A percentile compares a stretch with the other conserved stretches of the same genome.
These are phyloP conservation scores for Hypoxylon cercidicola DNA, from an alignment of 495 filamentous ascomycete genomes.

Conservation along the genomic window DNA sequence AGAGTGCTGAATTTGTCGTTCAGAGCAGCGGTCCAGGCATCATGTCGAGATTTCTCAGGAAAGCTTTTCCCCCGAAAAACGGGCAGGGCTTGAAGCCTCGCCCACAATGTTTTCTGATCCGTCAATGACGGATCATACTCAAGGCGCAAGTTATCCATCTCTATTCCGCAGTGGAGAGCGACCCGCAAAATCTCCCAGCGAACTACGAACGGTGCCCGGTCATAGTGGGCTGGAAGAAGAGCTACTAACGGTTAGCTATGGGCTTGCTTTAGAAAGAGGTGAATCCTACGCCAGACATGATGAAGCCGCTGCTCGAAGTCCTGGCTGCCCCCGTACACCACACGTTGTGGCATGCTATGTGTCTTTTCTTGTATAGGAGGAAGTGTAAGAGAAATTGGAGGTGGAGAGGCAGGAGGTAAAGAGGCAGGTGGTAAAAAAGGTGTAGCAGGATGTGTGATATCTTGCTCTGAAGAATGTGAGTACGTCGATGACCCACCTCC, in stretches of 20 bases:
- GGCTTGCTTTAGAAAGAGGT: neutral
- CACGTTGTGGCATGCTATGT: neutral
- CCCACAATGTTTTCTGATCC: slow-evolving; percentile 48
- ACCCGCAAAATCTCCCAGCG: slow-evolving; percentile 59
- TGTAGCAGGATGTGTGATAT: slow-evolving; percentile 6
- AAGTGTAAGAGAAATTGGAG: slow-evolving; percentile 1
- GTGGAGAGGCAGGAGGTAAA: slow-evolving; percentile 3
- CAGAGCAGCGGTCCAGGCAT: slow-evolving; percentile 52
- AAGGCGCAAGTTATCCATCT: slow-evolving; percentile 43
- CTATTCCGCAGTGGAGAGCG: slow-evolving; percentile 53
- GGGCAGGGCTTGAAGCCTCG: slow-evolving; percentile 43
- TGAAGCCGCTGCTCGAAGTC: slow-evolving; percentile 34
- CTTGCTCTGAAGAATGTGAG: slow-evolving; percentile 6
- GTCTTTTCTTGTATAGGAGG: slow-evolving; percentile 10
- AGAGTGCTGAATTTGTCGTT: slow-evolving; percentile 45
- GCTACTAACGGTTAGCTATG: slow-evolving; percentile 44
- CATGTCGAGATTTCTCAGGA: slow-evolving; percentile 49
- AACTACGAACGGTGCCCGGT: slow-evolving; percentile 52
- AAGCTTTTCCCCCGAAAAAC: slow-evolving; percentile 53
- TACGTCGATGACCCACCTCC: slow-evolving; percentile 3
- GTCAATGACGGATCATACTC: slow-evolving; percentile 52
- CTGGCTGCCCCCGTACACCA: neutral
- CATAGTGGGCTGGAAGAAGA: slow-evolving; percentile 49
- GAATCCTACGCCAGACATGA: slow-evolving; percentile 45
- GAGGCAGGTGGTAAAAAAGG: slow-evolving; percentile 5